Evolutionary conservation across 495 filamentous ascomycete species (phyloP).

Genomic region (Neurospora cerealis): DNA sequence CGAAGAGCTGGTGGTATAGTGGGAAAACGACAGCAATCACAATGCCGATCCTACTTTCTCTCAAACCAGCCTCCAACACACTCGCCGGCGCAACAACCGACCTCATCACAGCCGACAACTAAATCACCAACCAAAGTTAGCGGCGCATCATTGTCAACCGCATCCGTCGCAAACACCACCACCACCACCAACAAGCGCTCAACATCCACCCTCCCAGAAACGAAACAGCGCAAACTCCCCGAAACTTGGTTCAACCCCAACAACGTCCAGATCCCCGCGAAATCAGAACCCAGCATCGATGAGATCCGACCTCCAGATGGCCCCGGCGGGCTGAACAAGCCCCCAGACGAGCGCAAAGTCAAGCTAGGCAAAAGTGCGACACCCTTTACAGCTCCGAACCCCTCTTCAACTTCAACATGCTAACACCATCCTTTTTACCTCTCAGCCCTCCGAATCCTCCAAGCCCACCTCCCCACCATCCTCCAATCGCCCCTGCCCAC

Average conservation of each 20-base stretch:
- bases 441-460: slow-evolving; percentile 73
- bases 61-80: not conserved
- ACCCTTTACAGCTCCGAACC: not conserved
- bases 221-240: not conserved
- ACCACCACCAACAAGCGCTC: slow-evolving; percentile 9
- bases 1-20: not conserved
- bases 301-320: slow-evolving; percentile 1
- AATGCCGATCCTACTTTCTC: not conserved
- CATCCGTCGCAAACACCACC: slow-evolving; percentile 1
- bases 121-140: not conserved
- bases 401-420: not conserved
- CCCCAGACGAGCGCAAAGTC: slow-evolving; percentile 66
- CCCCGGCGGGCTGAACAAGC: slow-evolving; percentile 11
- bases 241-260: not conserved
- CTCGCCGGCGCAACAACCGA: not conserved
- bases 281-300: not conserved
- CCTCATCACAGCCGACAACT: not conserved
- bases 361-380: slow-evolving; percentile 81
- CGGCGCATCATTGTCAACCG: slow-evolving; percentile 10
- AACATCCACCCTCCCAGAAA: slow-evolving; percentile 1
- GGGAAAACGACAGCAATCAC: not conserved
- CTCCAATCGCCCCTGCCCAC: slow-evolving; percentile 74
- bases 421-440: not conserved
- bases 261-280: not conserved
- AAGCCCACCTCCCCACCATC: slow-evolving; percentile 76